These are phyloP conservation scores for Boletus rufocinnamomeus DNA, from an alignment of 768 basidiomycete species.

Conservation along the genomic window DNA sequence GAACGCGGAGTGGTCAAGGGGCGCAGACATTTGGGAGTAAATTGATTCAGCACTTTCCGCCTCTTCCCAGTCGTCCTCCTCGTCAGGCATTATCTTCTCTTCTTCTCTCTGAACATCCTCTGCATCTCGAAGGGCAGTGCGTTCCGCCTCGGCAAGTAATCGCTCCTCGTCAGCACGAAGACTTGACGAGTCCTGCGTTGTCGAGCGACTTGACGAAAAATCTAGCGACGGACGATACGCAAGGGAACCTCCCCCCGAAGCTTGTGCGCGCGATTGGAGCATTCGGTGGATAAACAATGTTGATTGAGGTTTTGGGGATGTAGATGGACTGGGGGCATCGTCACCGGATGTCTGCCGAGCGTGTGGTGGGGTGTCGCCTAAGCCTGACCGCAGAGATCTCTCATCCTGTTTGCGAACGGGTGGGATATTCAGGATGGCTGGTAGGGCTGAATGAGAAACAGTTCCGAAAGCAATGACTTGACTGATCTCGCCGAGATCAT, in stretches of 20 bases:
- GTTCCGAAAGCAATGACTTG: not conserved
- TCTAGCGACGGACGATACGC: constrained; percentile 6
- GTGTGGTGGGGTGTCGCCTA: not conserved
- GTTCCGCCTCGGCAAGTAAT: constrained; percentile 22
- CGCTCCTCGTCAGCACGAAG: constrained; percentile 8
- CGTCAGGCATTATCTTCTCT: not conserved
- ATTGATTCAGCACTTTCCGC: constrained; percentile 12
- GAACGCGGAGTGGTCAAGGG: constrained; percentile 12
- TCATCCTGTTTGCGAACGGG: constrained; percentile 4
- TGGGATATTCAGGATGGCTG: constrained; percentile 8
- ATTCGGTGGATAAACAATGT: constrained; percentile 23
- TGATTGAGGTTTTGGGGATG: not conserved
- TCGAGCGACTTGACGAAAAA: constrained; percentile 2
- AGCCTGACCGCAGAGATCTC: not conserved
- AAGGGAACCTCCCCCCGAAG: constrained; percentile 9
- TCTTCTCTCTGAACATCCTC: not conserved
- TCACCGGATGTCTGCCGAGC: not conserved
- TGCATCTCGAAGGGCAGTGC: constrained; percentile 15
- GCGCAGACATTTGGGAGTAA: constrained; percentile 31
- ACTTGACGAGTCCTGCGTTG: constrained; percentile 10
- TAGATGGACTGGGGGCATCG: not conserved
- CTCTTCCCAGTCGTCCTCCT: constrained; percentile 4
- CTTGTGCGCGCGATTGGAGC: constrained; percentile 25
- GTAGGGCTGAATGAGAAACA: not conserved
- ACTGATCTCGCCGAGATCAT: constrained; percentile 8